phyloP scores from a whole-genome alignment of 768 basidiomycete species.

The Chiua virens region DNA sequence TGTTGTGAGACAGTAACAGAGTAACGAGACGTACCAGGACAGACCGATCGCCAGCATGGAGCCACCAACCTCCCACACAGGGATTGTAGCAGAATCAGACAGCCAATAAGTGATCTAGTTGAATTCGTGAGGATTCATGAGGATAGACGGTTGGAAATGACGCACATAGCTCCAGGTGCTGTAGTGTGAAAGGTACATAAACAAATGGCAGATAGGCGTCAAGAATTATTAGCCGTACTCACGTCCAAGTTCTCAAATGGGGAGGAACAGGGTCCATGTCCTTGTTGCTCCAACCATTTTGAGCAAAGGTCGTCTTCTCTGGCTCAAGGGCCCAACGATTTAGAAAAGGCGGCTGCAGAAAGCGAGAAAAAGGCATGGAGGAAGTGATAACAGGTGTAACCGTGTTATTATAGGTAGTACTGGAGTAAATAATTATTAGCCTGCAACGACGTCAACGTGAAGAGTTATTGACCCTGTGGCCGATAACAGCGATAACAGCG shows the following conservation, averaged over 20 bases:
- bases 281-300: constrained; percentile 63
- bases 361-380: constrained; percentile 23
- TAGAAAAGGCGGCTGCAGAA: constrained; percentile 10
- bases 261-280: constrained; percentile 78
- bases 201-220: no score
- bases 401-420: no score
- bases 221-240: no score
- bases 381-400: background rate
- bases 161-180: background rate
- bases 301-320: constrained; percentile 50
- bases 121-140: background rate
- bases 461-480: no score
- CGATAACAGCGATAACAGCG: no score
- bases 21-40: constrained; percentile 50
- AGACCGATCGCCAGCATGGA: constrained; percentile 78
- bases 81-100: constrained; percentile 26
- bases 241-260: constrained; percentile 23
- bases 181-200: no score
- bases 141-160: constrained; percentile 34
- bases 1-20: background rate
- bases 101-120: constrained; percentile 24
- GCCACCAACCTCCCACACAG: constrained; percentile 47
- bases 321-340: constrained; percentile 41
- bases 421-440: no score
- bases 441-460: no score